These are phyloP conservation scores for Lipomyces lipofer DNA, from an alignment of 805 yeast species.

Conservation along the genomic window DNA sequence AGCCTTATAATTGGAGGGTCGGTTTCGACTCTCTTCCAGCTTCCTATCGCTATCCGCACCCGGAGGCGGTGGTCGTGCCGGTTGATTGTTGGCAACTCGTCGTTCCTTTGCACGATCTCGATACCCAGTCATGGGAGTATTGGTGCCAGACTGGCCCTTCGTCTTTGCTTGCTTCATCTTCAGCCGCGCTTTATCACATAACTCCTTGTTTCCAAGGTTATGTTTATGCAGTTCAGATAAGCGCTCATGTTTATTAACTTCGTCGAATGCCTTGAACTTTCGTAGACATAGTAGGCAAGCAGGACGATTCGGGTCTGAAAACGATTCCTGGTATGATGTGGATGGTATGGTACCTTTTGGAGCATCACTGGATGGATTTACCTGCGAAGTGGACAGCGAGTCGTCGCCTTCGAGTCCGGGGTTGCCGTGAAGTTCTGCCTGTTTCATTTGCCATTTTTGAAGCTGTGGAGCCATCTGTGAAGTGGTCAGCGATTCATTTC, in stretches of 20 bases:
- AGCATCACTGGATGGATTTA: neutral
- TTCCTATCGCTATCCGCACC: neutral
- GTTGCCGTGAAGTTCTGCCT: slow-evolving; percentile 26
- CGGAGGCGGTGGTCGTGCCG: neutral
- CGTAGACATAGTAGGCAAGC: slow-evolving; percentile 28
- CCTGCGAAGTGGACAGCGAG: neutral
- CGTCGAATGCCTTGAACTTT: slow-evolving; percentile 21
- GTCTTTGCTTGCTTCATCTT: neutral
- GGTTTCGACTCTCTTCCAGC: neutral
- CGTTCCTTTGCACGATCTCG: slow-evolving; percentile 30
- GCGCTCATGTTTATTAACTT: slow-evolving; percentile 28
- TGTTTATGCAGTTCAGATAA: slow-evolving; percentile 20
- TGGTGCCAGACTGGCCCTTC: slow-evolving; percentile 1
- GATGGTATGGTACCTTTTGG: neutral
- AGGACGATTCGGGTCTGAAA: slow-evolving; percentile 18
- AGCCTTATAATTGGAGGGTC: neutral
- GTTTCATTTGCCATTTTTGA: slow-evolving; percentile 28
- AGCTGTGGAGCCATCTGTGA: slow-evolving; percentile 29
- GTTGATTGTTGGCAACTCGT: slow-evolving; percentile 19
- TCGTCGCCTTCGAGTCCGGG: neutral
- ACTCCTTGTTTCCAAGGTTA: slow-evolving; percentile 5
- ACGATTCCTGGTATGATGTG: slow-evolving; percentile 21
- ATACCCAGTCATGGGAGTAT: neutral
- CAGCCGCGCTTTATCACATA: slow-evolving; percentile 8
- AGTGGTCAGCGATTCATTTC: neutral